Base-by-base conservation (phyloP, 331 rosid genomes). In the Cydonia oblonga region DNA sequence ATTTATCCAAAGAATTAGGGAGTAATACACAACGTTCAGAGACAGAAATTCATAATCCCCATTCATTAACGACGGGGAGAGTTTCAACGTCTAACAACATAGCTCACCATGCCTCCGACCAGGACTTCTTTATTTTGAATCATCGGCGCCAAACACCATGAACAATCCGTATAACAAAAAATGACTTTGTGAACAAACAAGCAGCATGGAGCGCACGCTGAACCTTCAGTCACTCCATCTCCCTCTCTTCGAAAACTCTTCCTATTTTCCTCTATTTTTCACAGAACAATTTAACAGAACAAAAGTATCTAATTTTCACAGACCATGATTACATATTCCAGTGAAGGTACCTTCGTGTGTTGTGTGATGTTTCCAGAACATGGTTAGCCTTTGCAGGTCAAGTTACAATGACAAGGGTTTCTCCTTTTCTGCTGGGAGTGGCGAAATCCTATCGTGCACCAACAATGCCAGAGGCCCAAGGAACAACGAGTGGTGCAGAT, bases 401-500 rank as follows among this genome's bases (percentile, higher is more conserved):
- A 29, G 23, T 35, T n/a, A 56, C 68, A 60, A 44, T n/a, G 46
- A 60, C 67, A 20, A 33, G 65, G n/a, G 64, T 67, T 22, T 58
- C 65, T 66, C 68, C 19, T 24, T 18, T 72, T 69, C 66, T 46
- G 75, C 78, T 33, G 79, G 54, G 54, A 49, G 54, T 18, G 2
- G 64, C 60, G 52, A 59, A 64, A 46, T 29, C 63, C 51, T 33
- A 54, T 60, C 54, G 32, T 84, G 75, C 56, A 25, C 84, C 76
- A 25, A 76, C 46, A 64, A 89, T 84, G 75, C 98, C 98, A 64
- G 98, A 90, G 54, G 75, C 98, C 98, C 98, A 93, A 20, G 98
- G 97, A 75, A 93, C 96, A 9, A 89, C 69, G 66, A 86, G 23
- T 0, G 98, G 98, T 8, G 98, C 92, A 22, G 87, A 73, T 24